Evolutionary conservation across 148 eudicot species (phyloP).

Genomic region (Agrostemma githago): DNA sequence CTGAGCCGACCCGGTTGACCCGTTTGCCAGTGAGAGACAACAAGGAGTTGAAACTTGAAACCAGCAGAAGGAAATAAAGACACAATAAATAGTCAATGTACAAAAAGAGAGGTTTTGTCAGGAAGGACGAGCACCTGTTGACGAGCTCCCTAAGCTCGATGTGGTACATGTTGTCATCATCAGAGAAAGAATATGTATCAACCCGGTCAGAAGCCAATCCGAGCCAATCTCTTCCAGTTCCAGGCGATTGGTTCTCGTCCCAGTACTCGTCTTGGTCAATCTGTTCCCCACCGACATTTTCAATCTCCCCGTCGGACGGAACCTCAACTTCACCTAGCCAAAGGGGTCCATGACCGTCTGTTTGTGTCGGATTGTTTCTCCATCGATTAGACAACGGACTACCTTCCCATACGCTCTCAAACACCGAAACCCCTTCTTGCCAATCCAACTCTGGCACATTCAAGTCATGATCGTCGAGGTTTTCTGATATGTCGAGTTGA

Average conservation of each 20-base stretch:
- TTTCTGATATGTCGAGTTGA: constrained; percentile 29
- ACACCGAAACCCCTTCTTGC: constrained; percentile 26
- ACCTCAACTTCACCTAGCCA: constrained; percentile 30
- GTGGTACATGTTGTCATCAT: constrained; percentile 54
- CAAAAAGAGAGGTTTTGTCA: neutral
- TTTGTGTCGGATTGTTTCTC: constrained; percentile 34
- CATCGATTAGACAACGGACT: constrained; percentile 27
- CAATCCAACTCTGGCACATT: constrained; percentile 31
- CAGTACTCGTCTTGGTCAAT: constrained; percentile 40
- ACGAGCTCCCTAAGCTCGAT: constrained; percentile 73
- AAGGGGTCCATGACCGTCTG: constrained; percentile 14
- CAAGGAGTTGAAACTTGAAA: too few relatives aligned
- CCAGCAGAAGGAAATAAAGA: too few relatives aligned
- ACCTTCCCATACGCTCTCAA: constrained; percentile 30
- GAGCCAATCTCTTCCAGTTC: constrained; percentile 39
- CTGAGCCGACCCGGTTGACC: too few relatives aligned
- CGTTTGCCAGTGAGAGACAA: too few relatives aligned
- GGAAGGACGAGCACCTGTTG: constrained; percentile 46
- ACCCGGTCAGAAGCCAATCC: constrained; percentile 46
- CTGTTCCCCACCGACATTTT: constrained; percentile 37
- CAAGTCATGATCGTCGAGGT: constrained; percentile 24
- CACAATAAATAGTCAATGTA: too few relatives aligned
- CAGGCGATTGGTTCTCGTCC: constrained; percentile 42
- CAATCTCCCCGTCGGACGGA: constrained; percentile 28
- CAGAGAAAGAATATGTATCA: constrained; percentile 47